Base-by-base conservation (phyloP, 805 yeast species). In the Wickerhamiella galacta region DNA sequence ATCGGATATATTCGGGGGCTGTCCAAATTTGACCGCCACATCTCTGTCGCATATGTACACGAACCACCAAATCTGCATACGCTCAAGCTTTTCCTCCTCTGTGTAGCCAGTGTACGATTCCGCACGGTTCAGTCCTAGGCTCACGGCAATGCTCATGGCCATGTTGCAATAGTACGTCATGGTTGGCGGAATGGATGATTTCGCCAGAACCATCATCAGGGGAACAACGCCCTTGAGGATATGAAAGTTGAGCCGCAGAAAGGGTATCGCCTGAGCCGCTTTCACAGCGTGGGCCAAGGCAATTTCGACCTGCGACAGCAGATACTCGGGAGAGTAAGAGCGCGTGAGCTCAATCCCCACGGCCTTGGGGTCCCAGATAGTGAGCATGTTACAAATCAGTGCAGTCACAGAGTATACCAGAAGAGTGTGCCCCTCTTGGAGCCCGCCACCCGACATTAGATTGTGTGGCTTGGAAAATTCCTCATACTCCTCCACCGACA, bases 111-210 rank as follows among this genome's bases (percentile, higher is more conserved):
- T 42, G 32, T 60, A 58, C 2, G 63, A 43, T 29, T 69, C 75
- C 3, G 49, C 50, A 33, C 71, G 52, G 40, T 74, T 70, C 5
- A 76, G 53, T 0, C 79, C 79, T 45, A 71, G 43, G 25, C 68
- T 73, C 30, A 63, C 66, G 0, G 75, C 75, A 39, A 61, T 63
- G 39, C 74, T 55, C 4, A 68, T 58, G 4, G 71, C 68, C 1
- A 64, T 57, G 2, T 68, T 47, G 24, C 48, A 35, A 39, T 45
- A 28, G 23, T 39, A 20, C 20, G 32, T 15, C 27, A 33, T 9
- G 35, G 24, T 28, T 35, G 25, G 28, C 31, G 28, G 44, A 45
- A 36, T 51, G 20, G 18, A 16, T 7, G 18, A 8, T 11, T 8
- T 15, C 8, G 30, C 21, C n/a, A 27, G 21, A 5, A 62, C 22